Conservation (phyloP, 805 yeast species). For the Spathaspora hagerdaliae region DNA sequence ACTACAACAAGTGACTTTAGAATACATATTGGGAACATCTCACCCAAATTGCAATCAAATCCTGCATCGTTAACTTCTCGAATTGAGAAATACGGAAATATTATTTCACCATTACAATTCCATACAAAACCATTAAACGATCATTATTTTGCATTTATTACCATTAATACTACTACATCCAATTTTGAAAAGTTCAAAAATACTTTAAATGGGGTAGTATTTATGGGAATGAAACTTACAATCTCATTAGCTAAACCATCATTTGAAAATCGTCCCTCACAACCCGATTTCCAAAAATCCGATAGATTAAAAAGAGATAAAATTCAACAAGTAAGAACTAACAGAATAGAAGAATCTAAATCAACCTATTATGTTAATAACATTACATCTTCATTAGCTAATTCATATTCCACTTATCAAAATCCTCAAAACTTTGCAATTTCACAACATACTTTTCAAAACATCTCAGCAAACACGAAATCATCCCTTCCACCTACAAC, state of each 20-base stretch:
- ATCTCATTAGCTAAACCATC: slow-evolving; percentile 61
- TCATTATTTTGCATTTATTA: slow-evolving; percentile 61
- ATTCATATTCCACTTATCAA: slow-evolving; percentile 13
- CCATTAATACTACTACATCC: slow-evolving; percentile 47
- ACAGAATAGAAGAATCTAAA: slow-evolving; percentile 41
- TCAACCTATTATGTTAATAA: slow-evolving; percentile 15
- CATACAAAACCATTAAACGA: slow-evolving; percentile 54
- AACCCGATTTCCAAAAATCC: slow-evolving; percentile 31
- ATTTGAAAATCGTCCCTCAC: slow-evolving; percentile 26
- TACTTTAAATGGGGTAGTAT: slow-evolving; percentile 66
- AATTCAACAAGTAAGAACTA: slow-evolving; percentile 29
- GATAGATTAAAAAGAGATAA: slow-evolving; percentile 26
- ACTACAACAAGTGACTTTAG: slow-evolving; percentile 12
- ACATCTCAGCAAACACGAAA: slow-evolving; percentile 32
- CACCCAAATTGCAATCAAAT: slow-evolving; percentile 46
- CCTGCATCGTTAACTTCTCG: slow-evolving; percentile 49
- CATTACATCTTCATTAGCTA: slow-evolving; percentile 14
- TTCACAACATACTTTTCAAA: slow-evolving; percentile 31
- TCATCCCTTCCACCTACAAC: slow-evolving; percentile 24
- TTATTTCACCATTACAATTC: slow-evolving; percentile 44
- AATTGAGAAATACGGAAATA: slow-evolving; percentile 58
- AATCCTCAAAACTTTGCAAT: slow-evolving; percentile 15
- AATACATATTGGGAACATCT: slow-evolving; percentile 67
- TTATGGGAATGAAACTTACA: slow-evolving; percentile 65
- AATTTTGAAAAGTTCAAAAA: slow-evolving; percentile 47